phyloP scores from a whole-genome alignment of 345 rosid species.

The Acer yangbiense region DNA sequence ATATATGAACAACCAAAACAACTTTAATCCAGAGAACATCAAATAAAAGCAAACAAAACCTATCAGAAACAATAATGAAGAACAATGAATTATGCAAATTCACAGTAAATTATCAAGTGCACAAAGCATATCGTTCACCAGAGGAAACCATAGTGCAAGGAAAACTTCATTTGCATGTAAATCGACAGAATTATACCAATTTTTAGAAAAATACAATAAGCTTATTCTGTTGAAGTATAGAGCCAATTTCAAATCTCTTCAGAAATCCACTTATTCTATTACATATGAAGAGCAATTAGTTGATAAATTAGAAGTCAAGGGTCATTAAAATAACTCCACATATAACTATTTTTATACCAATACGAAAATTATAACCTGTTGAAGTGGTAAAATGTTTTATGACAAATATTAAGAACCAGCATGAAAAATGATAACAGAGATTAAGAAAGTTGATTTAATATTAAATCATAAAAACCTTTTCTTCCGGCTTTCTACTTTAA shows the following conservation, averaged over 20 bases:
- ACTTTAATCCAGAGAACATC: neutral
- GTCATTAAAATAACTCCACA: neutral
- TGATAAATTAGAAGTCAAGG: neutral
- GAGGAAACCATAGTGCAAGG: neutral
- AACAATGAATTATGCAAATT: conserved; percentile 1
- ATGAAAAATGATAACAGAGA: neutral
- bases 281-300: neutral
- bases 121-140: neutral
- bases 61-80: neutral
- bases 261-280: neutral
- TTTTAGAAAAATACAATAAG: neutral
- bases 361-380: neutral
- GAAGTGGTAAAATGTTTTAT: neutral
- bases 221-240: neutral
- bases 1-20: neutral
- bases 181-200: neutral
- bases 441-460: neutral
- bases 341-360: neutral
- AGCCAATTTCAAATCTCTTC: neutral
- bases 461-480: neutral
- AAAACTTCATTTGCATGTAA: neutral
- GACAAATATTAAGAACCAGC: conserved; percentile 5
- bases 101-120: neutral
- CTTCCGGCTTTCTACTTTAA: neutral
- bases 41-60: conserved; percentile 4